Percentiles rank a stretch among this genome's conserved stretches.
Conservation (phyloP, 1,284 basidiomycete species). For the Ustilago xerochloae region DNA sequence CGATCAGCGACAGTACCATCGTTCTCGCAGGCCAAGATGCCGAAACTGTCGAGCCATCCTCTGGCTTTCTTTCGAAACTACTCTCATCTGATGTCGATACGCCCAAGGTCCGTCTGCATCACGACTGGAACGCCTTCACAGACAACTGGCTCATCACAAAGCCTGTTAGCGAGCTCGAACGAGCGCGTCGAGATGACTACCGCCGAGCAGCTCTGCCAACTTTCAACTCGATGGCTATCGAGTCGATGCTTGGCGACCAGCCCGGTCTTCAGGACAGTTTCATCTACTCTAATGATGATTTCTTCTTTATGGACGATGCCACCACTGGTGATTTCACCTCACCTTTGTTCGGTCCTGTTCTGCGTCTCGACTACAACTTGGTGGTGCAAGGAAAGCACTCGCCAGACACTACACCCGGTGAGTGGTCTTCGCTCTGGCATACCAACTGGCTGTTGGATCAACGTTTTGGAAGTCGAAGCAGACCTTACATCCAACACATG, state of each 20-base stretch:
- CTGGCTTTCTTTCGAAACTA: neutral
- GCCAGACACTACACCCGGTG: conserved; percentile 23
- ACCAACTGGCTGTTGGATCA: conserved; percentile 44
- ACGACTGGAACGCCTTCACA: conserved; percentile 54
- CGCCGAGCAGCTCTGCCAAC: conserved; percentile 49
- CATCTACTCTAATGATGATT: conserved; percentile 56
- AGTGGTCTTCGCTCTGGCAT: conserved; percentile 43
- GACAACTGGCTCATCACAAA: conserved; percentile 33
- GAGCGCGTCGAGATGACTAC: conserved; percentile 20
- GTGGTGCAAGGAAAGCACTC: conserved; percentile 23
- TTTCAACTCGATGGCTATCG: conserved; percentile 58
- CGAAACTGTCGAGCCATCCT: neutral
- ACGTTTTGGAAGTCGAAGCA: conserved; percentile 40
- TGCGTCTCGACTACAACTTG: conserved; percentile 51
- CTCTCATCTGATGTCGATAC: neutral
- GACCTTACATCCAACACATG: conserved; percentile 44
- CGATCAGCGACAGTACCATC: neutral
- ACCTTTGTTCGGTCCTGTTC: conserved; percentile 51
- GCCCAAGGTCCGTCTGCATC: conserved; percentile 41
- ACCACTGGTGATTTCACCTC: conserved; percentile 36
- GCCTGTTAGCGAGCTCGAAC: conserved; percentile 5
- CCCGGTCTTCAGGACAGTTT: conserved; percentile 43
- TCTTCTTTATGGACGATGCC: conserved; percentile 45
- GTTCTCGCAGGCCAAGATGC: conserved; percentile 38
- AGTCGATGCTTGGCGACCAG: conserved; percentile 48